Evolutionary conservation across 257 asterid species (phyloP), one percentile per base, ranked within the genome.

Genomic region (Solanum ossicruentum): DNA sequence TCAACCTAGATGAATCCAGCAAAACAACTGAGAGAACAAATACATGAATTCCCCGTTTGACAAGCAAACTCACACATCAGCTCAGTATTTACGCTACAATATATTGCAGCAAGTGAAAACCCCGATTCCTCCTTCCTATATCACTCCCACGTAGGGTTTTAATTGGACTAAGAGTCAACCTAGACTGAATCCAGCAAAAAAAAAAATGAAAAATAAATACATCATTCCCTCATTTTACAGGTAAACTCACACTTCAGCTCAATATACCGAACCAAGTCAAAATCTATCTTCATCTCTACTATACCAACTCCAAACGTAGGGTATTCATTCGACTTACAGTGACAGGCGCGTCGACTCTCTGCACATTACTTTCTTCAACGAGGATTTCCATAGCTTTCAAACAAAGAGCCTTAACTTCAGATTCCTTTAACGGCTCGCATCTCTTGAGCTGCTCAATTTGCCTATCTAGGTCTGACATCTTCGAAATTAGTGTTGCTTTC

Each of bases 341-440:
- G 54, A 96, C 98, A 4, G 98, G 99, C 20, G 98, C 98, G 57
- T 94, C 99, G 10, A 96, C 99, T 70, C 99, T 89, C 89, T 96
- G 99, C 85, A 96, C 98, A 87, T 96, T 96, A 83, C 98, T 91
- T 92, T 96, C 98, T 86, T 96, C 99, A 28, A 96, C 98, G 51
- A 96, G 96, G 86, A 96, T 96, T 88, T 96, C 99, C 92, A 96
- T 93, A 80, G 98, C 98, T 85, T 93, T 96, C 41, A 94, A 91
- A 84, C 98, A 96, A 16, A 96, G 94, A 56, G 92, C 90, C 88
- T 96, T 96, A 12, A 96, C 99, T 89, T 96, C 95, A 8, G 95
- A 93, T 84, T 96, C 99, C 81, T 88, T 88, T 15, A 96, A 91
- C 82, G 98, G 97, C 67, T 96, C 98, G 88, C 99, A 96, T 88